Evolutionary conservation across 2,329 filamentous ascomycete genomes (phyloP), one percentile per base, ranked within the genome.

Genomic region (Ceratocystis diversiconidia): DNA sequence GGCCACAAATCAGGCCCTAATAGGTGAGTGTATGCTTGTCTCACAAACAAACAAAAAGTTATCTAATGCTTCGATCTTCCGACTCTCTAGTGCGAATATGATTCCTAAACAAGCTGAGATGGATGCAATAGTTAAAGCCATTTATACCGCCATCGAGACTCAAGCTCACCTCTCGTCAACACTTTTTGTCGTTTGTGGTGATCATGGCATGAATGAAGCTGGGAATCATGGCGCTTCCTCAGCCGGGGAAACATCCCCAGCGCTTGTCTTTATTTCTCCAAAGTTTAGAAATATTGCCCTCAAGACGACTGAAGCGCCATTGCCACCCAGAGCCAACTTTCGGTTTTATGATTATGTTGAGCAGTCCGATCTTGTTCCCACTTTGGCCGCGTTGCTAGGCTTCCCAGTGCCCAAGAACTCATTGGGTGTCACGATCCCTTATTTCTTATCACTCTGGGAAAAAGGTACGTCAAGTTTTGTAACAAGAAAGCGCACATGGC

Each of bases 121-220:
- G 92, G 92, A 97, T 72, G 79, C 76, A 0, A 87, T 97, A 68
- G 86, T 96, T 48, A 79, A 80, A 68, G 77, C 83, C 66, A 87
- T 99, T 30, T 96, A 90, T 72, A 77, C 80, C 12, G 87, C 89
- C 5, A 88, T 99, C 69, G 81, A 88, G 71, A 80, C 80, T 3
- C 77, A 88, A 65, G 73, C 81, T 1, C 87, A 96, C 73, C 83
- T 96, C 0, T 73, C 83, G 41, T 88, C 88, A 3, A 91, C 92
- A 0, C 77, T 99, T 1, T 81, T 99, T 59, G 85, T 99, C 2
- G 76, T 99, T 5, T 90, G 87, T 66, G 94, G 94, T 65, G 95
- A 99, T 71, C 94, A 99, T 73, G 94, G 94, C n/a, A 99, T 99
- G 94, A 99, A 97, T 70, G 92, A 97, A 71, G 94, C 90, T 22